A percentile compares a stretch with the other conserved stretches of the same genome.
phyloP scores from a whole-genome alignment of 192 early-diverging fungal species.

The Backusella sp. region DNA sequence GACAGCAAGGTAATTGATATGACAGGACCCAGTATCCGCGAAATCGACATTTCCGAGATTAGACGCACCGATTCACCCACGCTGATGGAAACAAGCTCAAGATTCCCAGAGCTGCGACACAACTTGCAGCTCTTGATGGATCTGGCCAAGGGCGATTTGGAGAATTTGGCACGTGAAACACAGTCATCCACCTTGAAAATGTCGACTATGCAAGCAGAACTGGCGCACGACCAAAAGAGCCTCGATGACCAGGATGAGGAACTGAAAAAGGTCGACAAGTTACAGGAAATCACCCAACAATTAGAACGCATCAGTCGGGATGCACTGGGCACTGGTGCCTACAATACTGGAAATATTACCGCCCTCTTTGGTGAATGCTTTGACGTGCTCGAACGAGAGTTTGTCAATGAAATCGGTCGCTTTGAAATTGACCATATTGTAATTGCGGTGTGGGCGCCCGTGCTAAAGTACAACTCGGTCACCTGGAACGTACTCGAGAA shows the following conservation, averaged over 20 bases:
- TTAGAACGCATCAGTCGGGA: conserved; percentile 30
- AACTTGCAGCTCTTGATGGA: conserved; percentile 76
- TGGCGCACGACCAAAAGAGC: conserved; percentile 19
- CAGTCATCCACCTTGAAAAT: conserved; percentile 46
- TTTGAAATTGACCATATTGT: conserved; percentile 68
- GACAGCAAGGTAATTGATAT: conserved; percentile 77
- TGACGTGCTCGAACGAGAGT: conserved; percentile 52
- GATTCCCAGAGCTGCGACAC: conserved; percentile 75
- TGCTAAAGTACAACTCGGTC: conserved; percentile 42
- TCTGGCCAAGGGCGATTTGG: conserved; percentile 65
- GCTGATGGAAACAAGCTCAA: conserved; percentile 49
- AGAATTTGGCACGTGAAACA: conserved; percentile 58
- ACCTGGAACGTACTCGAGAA: conserved; percentile 68
- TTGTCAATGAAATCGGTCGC: conserved; percentile 52
- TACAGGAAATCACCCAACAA: conserved; percentile 47
- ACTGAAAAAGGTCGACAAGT: conserved; percentile 37
- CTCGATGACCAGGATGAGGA: conserved; percentile 40
- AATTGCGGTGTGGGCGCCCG: conserved; percentile 54
- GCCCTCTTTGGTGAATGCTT: conserved; percentile 50
- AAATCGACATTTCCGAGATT: conserved; percentile 40
- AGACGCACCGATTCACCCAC: conserved; percentile 49
- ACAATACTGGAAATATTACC: conserved; percentile 42
- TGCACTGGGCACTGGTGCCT: conserved; percentile 30
- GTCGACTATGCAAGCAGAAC: conserved; percentile 41
- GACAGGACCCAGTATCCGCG: conserved; percentile 65